Conservation (phyloP, 2,329 filamentous ascomycete species). For the Colletotrichum siamense region DNA sequence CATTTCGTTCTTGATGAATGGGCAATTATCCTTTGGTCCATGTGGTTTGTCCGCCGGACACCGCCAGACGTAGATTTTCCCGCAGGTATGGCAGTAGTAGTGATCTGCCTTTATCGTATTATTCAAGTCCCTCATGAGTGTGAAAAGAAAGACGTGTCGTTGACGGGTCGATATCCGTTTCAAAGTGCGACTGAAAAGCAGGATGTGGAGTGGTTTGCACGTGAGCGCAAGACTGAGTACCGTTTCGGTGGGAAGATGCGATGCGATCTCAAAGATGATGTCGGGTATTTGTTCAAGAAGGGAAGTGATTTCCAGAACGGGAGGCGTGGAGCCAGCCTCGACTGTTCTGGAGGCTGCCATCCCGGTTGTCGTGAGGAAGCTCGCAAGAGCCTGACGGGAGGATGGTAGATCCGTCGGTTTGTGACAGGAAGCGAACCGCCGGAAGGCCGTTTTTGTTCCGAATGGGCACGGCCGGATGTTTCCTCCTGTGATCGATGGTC, state of each 20-base stretch:
- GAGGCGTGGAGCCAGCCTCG: background rate
- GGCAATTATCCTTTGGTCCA: background rate
- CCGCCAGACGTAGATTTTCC: background rate
- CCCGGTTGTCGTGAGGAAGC: background rate
- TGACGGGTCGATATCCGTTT: background rate
- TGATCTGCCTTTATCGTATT: background rate
- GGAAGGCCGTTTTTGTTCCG: background rate
- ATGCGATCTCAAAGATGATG: slow-evolving; percentile 8
- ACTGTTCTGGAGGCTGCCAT: background rate
- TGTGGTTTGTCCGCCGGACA: background rate
- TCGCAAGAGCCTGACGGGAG: background rate
- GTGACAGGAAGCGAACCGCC: background rate
- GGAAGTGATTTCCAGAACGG: background rate
- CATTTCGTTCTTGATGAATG: background rate
- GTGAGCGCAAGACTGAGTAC: slow-evolving; percentile 8
- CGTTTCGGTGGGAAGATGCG: slow-evolving; percentile 12
- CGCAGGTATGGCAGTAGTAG: slow-evolving; percentile 11
- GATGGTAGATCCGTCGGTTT: background rate
- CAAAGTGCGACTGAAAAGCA: background rate
- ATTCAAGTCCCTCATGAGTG: slow-evolving; percentile 1
- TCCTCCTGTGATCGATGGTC: background rate
- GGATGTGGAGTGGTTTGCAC: slow-evolving; percentile 4
- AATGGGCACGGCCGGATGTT: background rate
- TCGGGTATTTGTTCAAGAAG: slow-evolving; percentile 10
- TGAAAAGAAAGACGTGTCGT: background rate